Percentiles rank a stretch among this genome's conserved stretches.
Evolutionary conservation across 2,329 filamentous ascomycete genomes (phyloP).

Genomic region (Diplodia sapinea): DNA sequence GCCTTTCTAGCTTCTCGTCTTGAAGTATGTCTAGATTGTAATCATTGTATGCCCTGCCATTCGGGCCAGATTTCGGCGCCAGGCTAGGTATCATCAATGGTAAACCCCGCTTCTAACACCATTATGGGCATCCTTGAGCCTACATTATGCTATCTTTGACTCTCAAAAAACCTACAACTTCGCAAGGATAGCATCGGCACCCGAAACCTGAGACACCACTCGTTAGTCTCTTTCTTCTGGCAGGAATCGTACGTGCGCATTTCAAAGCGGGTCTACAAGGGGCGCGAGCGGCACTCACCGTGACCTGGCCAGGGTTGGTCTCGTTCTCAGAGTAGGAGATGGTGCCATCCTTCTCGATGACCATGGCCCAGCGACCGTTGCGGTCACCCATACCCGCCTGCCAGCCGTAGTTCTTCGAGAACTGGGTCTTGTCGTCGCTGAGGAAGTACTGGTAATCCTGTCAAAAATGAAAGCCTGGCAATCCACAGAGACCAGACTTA

Average conservation of each 20-base stretch:
- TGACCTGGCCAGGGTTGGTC: constrained; percentile 56
- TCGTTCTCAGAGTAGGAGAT: constrained; percentile 81
- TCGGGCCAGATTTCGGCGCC: too few relatives aligned
- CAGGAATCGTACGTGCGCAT: not conserved
- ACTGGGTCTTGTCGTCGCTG: constrained; percentile 72
- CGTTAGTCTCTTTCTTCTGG: constrained; percentile 37
- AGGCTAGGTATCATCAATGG: constrained; percentile 10
- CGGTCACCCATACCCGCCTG: constrained; percentile 69
- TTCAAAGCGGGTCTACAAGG: not conserved
- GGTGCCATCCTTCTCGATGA: constrained; percentile 80
- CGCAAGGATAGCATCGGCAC: constrained; percentile 55
- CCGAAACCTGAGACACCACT: constrained; percentile 51
- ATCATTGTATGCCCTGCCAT: not conserved
- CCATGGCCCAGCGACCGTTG: constrained; percentile 78
- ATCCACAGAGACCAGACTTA: constrained; percentile 43
- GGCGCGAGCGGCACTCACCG: constrained; percentile 44
- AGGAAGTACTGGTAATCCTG: constrained; percentile 67
- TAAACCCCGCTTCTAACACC: not conserved
- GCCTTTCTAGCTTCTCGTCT: not conserved
- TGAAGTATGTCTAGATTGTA: constrained; percentile 4
- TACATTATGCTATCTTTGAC: not conserved
- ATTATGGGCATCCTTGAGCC: not conserved
- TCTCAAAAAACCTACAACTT: constrained; percentile 49
- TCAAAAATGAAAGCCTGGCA: not conserved
- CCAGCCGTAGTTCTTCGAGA: constrained; percentile 82